phyloP scores from a whole-genome alignment of 371 early-diverging fungal species.

The Circinella minor region DNA sequence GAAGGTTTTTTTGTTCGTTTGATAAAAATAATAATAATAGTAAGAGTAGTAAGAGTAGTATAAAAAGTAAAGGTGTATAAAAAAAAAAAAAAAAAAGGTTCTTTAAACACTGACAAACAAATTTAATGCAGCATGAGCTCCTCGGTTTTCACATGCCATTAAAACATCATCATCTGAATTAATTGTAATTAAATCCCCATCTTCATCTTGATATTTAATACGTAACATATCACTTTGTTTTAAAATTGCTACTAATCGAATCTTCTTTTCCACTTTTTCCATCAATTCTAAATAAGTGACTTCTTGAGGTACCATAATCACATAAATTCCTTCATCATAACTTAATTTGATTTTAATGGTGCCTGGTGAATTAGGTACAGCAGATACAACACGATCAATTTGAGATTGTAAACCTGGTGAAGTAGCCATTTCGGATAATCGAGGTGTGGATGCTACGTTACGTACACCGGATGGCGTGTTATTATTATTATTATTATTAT shows the following conservation, averaged over 20 bases:
- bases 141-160: constrained; percentile 86
- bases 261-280: constrained; percentile 86
- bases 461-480: not conserved
- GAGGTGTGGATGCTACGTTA: constrained; percentile 31
- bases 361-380: constrained; percentile 23
- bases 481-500: constrained; percentile 57
- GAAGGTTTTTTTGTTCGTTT: too few species aligned
- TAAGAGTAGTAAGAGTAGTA: too few species aligned
- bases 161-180: constrained; percentile 92
- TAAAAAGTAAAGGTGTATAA: not conserved
- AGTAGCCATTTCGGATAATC: constrained; percentile 23
- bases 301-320: constrained; percentile 78
- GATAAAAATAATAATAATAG: not conserved
- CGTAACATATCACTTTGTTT: constrained; percentile 56
- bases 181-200: constrained; percentile 86
- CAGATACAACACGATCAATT: constrained; percentile 22
- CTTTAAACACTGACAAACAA: constrained; percentile 42
- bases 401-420: constrained; percentile 20
- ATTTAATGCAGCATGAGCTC: constrained; percentile 39
- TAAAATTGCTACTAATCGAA: constrained; percentile 74
- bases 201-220: constrained; percentile 91
- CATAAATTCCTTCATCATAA: constrained; percentile 84
- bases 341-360: constrained; percentile 83
- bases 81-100: not conserved
- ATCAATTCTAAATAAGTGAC: constrained; percentile 77